A percentile compares a stretch with the other conserved stretches of the same genome.
Conservation (phyloP, 2,329 filamentous ascomycete species). For the Ilyonectria destructans region DNA sequence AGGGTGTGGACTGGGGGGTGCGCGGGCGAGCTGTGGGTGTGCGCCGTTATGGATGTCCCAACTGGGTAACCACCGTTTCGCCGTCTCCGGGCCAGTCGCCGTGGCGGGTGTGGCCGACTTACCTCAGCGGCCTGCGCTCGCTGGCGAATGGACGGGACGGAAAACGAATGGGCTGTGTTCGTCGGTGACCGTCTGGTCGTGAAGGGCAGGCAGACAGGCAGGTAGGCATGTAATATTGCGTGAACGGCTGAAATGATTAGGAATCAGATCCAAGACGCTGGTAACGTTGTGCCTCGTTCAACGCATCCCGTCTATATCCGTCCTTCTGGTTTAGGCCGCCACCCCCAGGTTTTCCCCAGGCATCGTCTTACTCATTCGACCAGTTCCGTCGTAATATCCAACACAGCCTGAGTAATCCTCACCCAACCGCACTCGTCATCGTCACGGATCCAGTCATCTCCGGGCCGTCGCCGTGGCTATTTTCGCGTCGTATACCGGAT, state of each 20-base stretch:
- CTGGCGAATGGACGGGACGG: slow-evolving; percentile 13
- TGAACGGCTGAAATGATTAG: not conserved
- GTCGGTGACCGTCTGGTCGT: not conserved
- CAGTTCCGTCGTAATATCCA: not conserved
- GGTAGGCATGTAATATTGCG: not conserved
- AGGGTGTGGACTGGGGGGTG: not conserved
- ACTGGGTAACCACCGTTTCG: slow-evolving; percentile 24
- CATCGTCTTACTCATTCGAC: not conserved
- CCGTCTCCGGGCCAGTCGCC: slow-evolving; percentile 15
- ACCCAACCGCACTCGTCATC: slow-evolving; percentile 20
- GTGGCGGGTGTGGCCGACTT: slow-evolving; percentile 13
- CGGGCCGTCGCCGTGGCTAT: slow-evolving; percentile 13
- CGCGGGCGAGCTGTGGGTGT: slow-evolving; percentile 1
- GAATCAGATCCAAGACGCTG: not conserved
- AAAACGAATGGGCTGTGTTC: not conserved
- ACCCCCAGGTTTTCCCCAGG: not conserved
- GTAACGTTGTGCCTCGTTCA: not conserved
- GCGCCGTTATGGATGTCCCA: slow-evolving; percentile 7
- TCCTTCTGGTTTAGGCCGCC: not conserved
- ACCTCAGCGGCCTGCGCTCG: slow-evolving; percentile 22
- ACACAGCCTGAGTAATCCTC: slow-evolving; percentile 25
- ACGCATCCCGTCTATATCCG: not conserved
- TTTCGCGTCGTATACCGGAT: slow-evolving; percentile 23
- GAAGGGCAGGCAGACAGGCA: not conserved
- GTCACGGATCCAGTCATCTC: slow-evolving; percentile 12